Percentiles rank a stretch among this genome's conserved stretches.
Conservation (phyloP, 306 rosid species). For the Cicer arietinum region DNA sequence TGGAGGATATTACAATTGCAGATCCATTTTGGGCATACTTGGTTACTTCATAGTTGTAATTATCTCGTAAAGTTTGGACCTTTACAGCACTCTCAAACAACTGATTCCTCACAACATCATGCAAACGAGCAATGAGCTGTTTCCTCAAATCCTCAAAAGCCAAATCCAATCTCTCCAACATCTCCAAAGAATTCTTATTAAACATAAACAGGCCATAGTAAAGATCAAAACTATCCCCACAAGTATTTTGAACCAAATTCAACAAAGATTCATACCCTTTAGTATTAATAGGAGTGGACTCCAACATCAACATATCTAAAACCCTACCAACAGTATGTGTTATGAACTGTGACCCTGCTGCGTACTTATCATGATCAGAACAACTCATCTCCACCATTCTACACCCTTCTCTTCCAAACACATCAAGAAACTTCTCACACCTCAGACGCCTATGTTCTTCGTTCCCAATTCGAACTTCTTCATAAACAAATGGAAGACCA, state of each 20-base stretch:
- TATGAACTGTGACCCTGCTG: conserved; percentile 79
- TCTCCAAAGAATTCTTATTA: conserved; percentile 68
- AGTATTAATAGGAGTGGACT: conserved; percentile 78
- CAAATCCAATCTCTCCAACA: conserved; percentile 72
- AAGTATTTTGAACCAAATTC: conserved; percentile 71
- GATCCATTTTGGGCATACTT: conserved; percentile 50
- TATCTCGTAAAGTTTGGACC: conserved; percentile 31
- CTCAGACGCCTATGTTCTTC: conserved; percentile 56
- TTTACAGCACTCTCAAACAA: conserved; percentile 58
- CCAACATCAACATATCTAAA: conserved; percentile 60
- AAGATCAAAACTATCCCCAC: conserved; percentile 78
- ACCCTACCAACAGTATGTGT: conserved; percentile 89
- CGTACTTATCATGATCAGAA: conserved; percentile 65
- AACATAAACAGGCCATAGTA: conserved; percentile 81
- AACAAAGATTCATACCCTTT: conserved; percentile 78
- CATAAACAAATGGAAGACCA: conserved; percentile 61
- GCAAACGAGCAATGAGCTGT: conserved; percentile 67
- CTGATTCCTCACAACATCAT: conserved; percentile 64
- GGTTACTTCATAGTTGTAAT: background rate
- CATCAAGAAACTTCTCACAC: conserved; percentile 59
- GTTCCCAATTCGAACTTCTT: conserved; percentile 68
- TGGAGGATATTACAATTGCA: conserved; percentile 47
- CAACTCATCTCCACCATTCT: conserved; percentile 82
- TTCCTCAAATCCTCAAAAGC: conserved; percentile 78
- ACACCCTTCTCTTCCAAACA: conserved; percentile 77